A percentile compares a stretch with the other conserved stretches of the same genome.
Evolutionary conservation across 176 grass and related monocot genomes (phyloP).

Genomic region (Miscanthus lutarioriparius): DNA sequence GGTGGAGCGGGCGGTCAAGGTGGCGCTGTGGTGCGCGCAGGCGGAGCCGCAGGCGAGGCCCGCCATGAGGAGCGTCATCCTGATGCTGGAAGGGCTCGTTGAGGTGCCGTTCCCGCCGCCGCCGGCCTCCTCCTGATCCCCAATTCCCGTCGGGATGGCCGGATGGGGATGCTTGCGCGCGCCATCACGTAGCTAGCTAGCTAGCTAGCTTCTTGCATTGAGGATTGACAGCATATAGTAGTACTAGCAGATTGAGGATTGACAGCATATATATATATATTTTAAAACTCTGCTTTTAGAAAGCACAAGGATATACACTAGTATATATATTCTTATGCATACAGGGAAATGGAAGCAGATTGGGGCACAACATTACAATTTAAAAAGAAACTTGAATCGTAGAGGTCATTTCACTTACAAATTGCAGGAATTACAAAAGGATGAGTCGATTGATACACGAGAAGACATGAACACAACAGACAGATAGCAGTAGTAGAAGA

Average conservation of each 20-base stretch:
- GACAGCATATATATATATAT: no score
- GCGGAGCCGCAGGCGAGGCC: constrained; percentile 36
- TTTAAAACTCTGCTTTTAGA: no score
- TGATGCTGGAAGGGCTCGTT: constrained; percentile 45
- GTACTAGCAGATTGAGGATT: neutral
- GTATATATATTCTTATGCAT: no score
- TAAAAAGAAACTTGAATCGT: neutral
- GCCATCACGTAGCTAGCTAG: neutral
- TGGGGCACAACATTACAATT: neutral
- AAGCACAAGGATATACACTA: no score
- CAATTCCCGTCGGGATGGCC: neutral
- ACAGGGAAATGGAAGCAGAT: no score
- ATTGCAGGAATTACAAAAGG: neutral
- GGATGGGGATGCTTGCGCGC: no score
- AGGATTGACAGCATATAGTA: neutral
- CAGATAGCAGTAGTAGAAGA: no score
- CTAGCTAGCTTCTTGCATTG: neutral
- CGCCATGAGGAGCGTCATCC: constrained; percentile 36
- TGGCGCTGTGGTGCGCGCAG: constrained; percentile 50
- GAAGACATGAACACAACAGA: neutral
- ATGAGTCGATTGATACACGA: neutral
- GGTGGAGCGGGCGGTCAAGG: constrained; percentile 24
- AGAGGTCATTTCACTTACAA: neutral
- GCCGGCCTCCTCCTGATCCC: neutral
- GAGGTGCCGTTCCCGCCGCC: constrained; percentile 25